Evolutionary conservation across 495 filamentous ascomycete genomes (phyloP).

Genomic region (Pseudevernia furfuracea): DNA sequence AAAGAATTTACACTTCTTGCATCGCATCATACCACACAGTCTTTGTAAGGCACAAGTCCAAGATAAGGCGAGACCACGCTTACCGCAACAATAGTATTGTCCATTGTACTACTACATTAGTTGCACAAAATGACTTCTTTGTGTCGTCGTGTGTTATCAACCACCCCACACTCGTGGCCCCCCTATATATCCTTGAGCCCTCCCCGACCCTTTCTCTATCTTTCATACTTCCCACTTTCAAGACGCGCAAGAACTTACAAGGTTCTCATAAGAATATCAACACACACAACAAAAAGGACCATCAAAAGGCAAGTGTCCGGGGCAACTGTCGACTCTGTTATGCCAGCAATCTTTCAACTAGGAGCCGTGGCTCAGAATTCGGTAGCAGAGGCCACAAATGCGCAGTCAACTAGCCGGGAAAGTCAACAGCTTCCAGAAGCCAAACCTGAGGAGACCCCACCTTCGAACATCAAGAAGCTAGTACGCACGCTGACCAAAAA

Average conservation of each 20-base stretch:
- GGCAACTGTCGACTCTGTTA: background rate
- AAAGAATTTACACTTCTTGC: too few relatives aligned
- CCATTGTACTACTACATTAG: background rate
- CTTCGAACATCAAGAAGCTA: background rate
- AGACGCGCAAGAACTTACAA: background rate
- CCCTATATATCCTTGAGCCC: background rate
- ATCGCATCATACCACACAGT: background rate
- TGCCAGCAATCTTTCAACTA: background rate
- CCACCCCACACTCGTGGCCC: too few relatives aligned
- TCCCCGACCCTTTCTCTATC: background rate
- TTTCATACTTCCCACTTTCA: background rate
- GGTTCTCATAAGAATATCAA: background rate
- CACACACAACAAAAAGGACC: too few relatives aligned
- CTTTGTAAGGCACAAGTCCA: background rate
- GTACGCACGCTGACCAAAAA: background rate
- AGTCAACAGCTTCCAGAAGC: background rate
- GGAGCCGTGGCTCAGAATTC: background rate
- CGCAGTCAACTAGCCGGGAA: background rate
- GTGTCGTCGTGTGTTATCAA: too few relatives aligned
- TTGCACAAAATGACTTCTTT: background rate
- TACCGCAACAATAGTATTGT: background rate
- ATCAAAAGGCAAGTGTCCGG: too few relatives aligned
- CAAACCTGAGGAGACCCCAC: background rate
- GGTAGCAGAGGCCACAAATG: background rate
- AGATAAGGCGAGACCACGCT: background rate